Evolutionary conservation across 2,329 filamentous ascomycete genomes (phyloP).

Genomic region (Pseudogymnoascus sp.): DNA sequence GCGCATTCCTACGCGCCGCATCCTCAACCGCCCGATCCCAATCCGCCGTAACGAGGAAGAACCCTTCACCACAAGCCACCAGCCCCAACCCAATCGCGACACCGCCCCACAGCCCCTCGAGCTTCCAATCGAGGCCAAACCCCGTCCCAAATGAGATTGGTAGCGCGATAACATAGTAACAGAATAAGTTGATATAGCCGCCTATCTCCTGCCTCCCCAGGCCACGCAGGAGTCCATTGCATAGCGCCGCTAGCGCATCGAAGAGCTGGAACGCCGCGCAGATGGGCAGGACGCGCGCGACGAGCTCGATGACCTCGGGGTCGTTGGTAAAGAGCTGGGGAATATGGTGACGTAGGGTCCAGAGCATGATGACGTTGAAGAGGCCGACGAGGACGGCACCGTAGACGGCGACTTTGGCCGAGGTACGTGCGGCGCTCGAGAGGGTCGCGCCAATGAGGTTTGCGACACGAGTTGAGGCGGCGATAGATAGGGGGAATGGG

Average conservation of each 20-base stretch:
- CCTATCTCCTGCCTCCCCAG: slow-evolving; percentile 85
- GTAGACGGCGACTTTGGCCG: slow-evolving; percentile 67
- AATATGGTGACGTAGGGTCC: slow-evolving; percentile 61
- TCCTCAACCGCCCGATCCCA: slow-evolving; percentile 58
- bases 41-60: slow-evolving; percentile 48
- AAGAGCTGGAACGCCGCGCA: slow-evolving; percentile 86
- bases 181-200: slow-evolving; percentile 77
- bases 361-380: slow-evolving; percentile 68
- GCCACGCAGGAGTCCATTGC: slow-evolving; percentile 78
- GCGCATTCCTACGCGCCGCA: slow-evolving; percentile 48
- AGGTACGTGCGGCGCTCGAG: slow-evolving; percentile 70
- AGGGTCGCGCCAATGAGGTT: slow-evolving; percentile 87
- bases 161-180: slow-evolving; percentile 80
- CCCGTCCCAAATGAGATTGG: slow-evolving; percentile 73
- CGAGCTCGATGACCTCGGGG: slow-evolving; percentile 58
- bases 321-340: slow-evolving; percentile 74
- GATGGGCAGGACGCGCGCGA: slow-evolving; percentile 65
- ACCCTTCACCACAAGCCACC: slow-evolving; percentile 47
- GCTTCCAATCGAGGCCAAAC: slow-evolving; percentile 68
- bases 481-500: slow-evolving; percentile 85
- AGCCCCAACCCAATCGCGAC: slow-evolving; percentile 54
- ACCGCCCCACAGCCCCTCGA: slow-evolving; percentile 76
- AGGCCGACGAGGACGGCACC: slow-evolving; percentile 65
- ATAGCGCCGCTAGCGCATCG: slow-evolving; percentile 70
- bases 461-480: slow-evolving; percentile 78